phyloP scores from a whole-genome alignment of 2,329 filamentous ascomycete genomes.

The Blumeriella jaapii region DNA sequence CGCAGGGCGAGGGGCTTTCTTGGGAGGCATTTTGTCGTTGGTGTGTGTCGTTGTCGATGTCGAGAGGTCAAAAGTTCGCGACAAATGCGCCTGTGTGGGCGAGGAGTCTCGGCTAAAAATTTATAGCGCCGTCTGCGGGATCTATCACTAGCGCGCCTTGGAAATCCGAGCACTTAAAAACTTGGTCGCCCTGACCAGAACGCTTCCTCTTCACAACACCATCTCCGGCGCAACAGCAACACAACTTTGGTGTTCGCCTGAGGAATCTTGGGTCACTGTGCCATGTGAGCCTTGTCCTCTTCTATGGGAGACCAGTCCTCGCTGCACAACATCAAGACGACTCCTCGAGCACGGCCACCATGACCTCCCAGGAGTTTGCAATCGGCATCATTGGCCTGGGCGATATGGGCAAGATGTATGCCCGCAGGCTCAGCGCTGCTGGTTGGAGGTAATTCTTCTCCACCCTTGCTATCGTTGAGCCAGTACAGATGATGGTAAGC shows the following conservation, averaged over 20 bases:
- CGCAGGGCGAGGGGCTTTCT: conserved; percentile 72
- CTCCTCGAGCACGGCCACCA: conserved; percentile 4
- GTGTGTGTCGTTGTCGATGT: not conserved
- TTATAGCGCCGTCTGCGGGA: not conserved
- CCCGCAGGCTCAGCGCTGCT: conserved; percentile 72
- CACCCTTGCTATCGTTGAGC: conserved; percentile 23
- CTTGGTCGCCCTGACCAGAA: not conserved
- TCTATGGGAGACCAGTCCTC: conserved; percentile 3
- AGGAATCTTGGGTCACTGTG: not conserved
- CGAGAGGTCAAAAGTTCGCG: conserved; percentile 20
- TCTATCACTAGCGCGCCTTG: not conserved
- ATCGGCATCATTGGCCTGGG: conserved; percentile 98
- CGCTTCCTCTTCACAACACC: not conserved
- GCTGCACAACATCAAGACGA: conserved; percentile 4
- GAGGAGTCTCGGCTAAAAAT: no score
- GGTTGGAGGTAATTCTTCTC: conserved; percentile 77
- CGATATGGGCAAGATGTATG: conserved; percentile 99
- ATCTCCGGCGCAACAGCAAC: no score
- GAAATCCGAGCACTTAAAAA: no score
- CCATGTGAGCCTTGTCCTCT: conserved; percentile 6
- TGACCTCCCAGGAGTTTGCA: conserved; percentile 42
- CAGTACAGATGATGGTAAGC: conserved; percentile 21
- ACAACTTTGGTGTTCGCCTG: no score
- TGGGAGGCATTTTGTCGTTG: conserved; percentile 70
- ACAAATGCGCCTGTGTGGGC: not conserved